Evolutionary conservation across 257 asterid species (phyloP), one percentile per base, ranked within the genome.

Genomic region (Solanum sejunctum): DNA sequence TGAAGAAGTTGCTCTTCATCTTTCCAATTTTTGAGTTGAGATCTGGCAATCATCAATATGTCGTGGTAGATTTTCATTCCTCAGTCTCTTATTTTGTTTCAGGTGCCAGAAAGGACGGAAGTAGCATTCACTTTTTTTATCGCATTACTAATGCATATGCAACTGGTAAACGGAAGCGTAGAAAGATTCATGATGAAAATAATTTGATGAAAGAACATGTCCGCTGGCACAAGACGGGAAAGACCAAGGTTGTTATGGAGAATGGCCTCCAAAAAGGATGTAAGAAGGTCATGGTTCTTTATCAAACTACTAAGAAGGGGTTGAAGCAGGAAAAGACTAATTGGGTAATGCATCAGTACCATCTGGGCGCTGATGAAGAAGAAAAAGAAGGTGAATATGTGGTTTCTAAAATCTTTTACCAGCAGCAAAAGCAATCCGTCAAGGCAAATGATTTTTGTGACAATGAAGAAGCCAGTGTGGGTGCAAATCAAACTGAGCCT

Each of bases 261-360:
- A 90, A 92, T 67, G 97, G 97, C 39, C 41, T 91, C 12, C 94
- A 85, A 8, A 95, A 84, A 72, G 99, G 99, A 3, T 92, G 87
- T 16, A 97, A 97, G 91, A 97, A 97, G 87, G 94, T 97, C 86
- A 90, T 97, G 98, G 99, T 97, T 80, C 93, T 97, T 51, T 93
- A 97, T 64, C 84, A 88, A 54, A 80, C 83, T 9, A 57, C 94
- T 12, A 92, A 90, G 90, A 84, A 67, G 72, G 97, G 93, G 20
- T 85, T 91, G 51, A 95, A 92, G 83, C 92, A 96, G 1, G 94
- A 84, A 54, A 97, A 92, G 73, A 91, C 92, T 83, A 89, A 91
- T 47, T 97, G 99, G 99, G 93, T 92, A 70, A 95, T 97, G 99
- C 97, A 97, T 88, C 99, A 97, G 87, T 94, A 89, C 89, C 99